Evolutionary conservation across 352 stramenopile genomes (phyloP).

Genomic region (Globisporangium nunn): DNA sequence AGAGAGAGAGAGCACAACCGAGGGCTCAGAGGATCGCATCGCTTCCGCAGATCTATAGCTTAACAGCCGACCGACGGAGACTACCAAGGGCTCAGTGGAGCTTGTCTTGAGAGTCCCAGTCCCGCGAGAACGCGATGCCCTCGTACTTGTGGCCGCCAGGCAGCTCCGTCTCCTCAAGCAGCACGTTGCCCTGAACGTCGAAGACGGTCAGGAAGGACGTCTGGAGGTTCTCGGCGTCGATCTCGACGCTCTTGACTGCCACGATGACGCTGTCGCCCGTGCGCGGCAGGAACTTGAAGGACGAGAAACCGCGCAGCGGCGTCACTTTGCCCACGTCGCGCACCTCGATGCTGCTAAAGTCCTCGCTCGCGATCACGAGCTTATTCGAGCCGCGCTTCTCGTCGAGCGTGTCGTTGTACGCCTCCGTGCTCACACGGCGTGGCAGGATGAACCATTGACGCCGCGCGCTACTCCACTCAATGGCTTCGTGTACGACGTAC

Average conservation of each 20-base stretch:
- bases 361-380: slow-evolving; percentile 84
- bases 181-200: slow-evolving; percentile 83
- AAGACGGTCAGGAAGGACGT: slow-evolving; percentile 92
- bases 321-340: slow-evolving; percentile 76
- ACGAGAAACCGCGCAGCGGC: slow-evolving; percentile 88
- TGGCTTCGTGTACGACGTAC: slow-evolving; percentile 98
- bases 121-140: slow-evolving; percentile 87
- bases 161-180: slow-evolving; percentile 89
- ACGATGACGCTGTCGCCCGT: slow-evolving; percentile 89
- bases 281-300: slow-evolving; percentile 92
- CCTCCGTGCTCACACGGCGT: slow-evolving; percentile 89
- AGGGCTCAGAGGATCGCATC: not conserved
- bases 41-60: not conserved
- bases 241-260: slow-evolving; percentile 92
- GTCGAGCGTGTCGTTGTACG: slow-evolving; percentile 95
- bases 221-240: slow-evolving; percentile 86
- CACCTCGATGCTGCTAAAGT: slow-evolving; percentile 85
- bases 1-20: no score
- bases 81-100: slow-evolving; percentile 3
- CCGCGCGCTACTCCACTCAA: slow-evolving; percentile 92
- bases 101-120: slow-evolving; percentile 43
- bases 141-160: slow-evolving; percentile 91
- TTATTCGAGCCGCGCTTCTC: slow-evolving; percentile 90
- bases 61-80: not conserved
- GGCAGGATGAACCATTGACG: slow-evolving; percentile 98